phyloP scores from a whole-genome alignment of 2,329 filamentous ascomycete species.

The Fonsecaea nubica region DNA sequence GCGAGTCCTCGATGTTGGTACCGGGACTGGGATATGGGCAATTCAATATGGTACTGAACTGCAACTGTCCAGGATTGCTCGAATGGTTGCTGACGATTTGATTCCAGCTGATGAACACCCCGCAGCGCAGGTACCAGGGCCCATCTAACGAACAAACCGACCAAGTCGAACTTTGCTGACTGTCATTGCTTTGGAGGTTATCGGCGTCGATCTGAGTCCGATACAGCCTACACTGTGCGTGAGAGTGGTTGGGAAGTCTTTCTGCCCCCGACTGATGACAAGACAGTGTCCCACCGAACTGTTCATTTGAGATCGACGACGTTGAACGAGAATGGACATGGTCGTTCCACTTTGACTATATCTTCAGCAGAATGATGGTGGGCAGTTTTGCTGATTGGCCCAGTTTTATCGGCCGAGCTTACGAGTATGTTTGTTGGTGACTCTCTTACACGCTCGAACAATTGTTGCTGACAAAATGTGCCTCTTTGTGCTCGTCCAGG shows the following conservation, averaged over 20 bases:
- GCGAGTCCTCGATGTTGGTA: conserved; percentile 29
- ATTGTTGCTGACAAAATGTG: conserved; percentile 6
- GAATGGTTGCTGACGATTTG: neutral
- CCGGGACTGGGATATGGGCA: conserved; percentile 31
- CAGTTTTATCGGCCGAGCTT: conserved; percentile 8
- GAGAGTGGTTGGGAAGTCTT: neutral
- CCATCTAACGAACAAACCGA: neutral
- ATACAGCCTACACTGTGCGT: conserved; percentile 11
- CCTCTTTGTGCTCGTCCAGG: neutral
- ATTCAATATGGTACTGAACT: neutral
- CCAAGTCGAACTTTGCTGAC: neutral
- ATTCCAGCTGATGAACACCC: neutral
- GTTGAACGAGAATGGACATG: conserved; percentile 55
- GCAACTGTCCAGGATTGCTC: neutral
- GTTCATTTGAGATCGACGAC: conserved; percentile 43
- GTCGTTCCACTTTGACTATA: conserved; percentile 60
- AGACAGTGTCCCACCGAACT: conserved; percentile 41
- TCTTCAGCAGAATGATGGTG: conserved; percentile 17
- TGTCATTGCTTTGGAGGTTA: conserved; percentile 10
- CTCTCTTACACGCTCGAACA: neutral
- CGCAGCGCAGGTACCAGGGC: neutral
- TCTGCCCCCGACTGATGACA: neutral
- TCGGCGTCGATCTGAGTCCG: conserved; percentile 20
- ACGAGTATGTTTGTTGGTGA: conserved; percentile 3
- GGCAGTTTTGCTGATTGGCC: conserved; percentile 26